Conservation (phyloP, 139 green algal genomes). For the Nannochloris sp. region DNA sequence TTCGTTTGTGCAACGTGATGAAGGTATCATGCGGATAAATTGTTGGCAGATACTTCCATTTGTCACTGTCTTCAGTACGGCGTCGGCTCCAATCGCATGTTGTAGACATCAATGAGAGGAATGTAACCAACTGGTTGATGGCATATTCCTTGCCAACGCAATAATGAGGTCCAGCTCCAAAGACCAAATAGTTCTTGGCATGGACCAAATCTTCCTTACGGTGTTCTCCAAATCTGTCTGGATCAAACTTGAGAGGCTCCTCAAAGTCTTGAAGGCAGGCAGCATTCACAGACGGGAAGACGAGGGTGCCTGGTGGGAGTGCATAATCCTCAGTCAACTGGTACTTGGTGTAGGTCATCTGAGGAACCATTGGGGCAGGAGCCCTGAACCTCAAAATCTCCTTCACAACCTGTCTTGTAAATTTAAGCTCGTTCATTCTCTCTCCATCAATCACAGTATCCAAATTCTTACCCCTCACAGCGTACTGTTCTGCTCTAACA, state of each 20-base stretch:
- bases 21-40: slow-evolving; percentile 71
- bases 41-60: slow-evolving; percentile 71
- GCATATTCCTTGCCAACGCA: slow-evolving; percentile 80
- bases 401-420: slow-evolving; percentile 70
- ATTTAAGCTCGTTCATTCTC: slow-evolving; percentile 58
- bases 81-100: slow-evolving; percentile 46
- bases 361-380: slow-evolving; percentile 74
- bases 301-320: slow-evolving; percentile 59
- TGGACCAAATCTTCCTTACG: slow-evolving; percentile 67
- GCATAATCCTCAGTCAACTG: slow-evolving; percentile 58
- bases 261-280: slow-evolving; percentile 53
- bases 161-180: slow-evolving; percentile 77
- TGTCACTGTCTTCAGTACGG: slow-evolving; percentile 28
- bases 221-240: slow-evolving; percentile 66
- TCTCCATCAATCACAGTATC: slow-evolving; percentile 50
- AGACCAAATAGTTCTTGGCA: slow-evolving; percentile 68
- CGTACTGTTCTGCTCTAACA: slow-evolving; percentile 53
- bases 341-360: slow-evolving; percentile 59
- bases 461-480: slow-evolving; percentile 40
- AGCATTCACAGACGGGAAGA: slow-evolving; percentile 61
- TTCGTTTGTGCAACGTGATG: slow-evolving; percentile 33
- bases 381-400: slow-evolving; percentile 71
- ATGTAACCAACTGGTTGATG: slow-evolving; percentile 69
- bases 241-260: slow-evolving; percentile 65
- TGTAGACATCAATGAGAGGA: slow-evolving; percentile 60